A percentile compares a stretch with the other conserved stretches of the same genome.
Evolutionary conservation across 306 rosid genomes (phyloP).

Genomic region (Vigna hirtella): DNA sequence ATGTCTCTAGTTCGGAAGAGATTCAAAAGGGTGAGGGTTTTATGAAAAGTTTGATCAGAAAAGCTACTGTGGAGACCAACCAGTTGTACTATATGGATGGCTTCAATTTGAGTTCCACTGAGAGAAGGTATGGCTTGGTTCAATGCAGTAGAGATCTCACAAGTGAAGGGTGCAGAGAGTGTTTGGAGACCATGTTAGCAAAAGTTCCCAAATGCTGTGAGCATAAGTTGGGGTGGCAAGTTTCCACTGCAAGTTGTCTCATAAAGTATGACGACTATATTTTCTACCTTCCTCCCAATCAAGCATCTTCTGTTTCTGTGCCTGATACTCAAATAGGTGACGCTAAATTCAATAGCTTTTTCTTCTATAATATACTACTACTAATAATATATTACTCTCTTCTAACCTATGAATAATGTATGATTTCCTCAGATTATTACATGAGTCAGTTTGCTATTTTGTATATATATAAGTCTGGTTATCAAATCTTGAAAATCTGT

Average conservation of each 20-base stretch:
- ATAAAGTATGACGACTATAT: slow-evolving; percentile 25
- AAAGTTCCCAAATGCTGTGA: slow-evolving; percentile 22
- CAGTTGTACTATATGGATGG: not conserved
- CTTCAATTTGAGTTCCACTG: not conserved
- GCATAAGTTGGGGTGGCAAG: not conserved
- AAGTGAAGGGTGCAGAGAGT: not conserved
- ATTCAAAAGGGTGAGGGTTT: not conserved
- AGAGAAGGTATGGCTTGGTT: slow-evolving; percentile 32
- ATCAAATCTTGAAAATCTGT: not conserved
- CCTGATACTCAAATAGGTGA: not conserved
- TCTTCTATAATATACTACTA: not conserved
- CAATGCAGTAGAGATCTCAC: slow-evolving; percentile 43
- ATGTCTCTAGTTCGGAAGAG: not conserved
- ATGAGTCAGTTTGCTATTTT: not conserved
- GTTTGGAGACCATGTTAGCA: slow-evolving; percentile 23
- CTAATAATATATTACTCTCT: not conserved
- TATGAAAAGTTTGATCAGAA: slow-evolving; percentile 24
- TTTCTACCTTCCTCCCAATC: slow-evolving; percentile 8
- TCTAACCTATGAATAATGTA: not conserved
- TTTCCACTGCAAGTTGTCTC: slow-evolving; percentile 15
- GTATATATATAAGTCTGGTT: not conserved
- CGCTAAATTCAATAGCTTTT: not conserved
- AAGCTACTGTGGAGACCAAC: slow-evolving; percentile 22
- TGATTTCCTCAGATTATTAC: not conserved
- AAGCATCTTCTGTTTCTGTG: slow-evolving; percentile 5